Evolutionary conservation across 169 alveolate genomes (phyloP).

Genomic region (Theileria sp.): DNA sequence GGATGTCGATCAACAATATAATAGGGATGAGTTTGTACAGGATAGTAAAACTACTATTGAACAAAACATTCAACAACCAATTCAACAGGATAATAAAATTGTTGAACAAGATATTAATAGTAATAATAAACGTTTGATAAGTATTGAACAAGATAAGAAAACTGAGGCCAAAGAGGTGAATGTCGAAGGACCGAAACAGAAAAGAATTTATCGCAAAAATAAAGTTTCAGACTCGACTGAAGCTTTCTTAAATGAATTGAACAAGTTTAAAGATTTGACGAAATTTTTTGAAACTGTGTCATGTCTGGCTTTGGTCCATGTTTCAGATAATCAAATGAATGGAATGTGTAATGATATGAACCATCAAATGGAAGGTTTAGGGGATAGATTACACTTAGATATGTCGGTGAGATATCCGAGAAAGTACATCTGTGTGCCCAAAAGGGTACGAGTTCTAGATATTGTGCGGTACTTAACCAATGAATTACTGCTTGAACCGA

Average conservation of each 20-base stretch:
- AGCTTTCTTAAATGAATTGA: not conserved
- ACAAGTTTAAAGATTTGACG: not conserved
- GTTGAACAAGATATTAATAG: too few relatives aligned
- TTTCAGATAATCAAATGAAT: conserved; percentile 3
- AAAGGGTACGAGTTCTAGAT: conserved; percentile 10
- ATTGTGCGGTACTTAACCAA: not conserved
- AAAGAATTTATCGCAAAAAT: not conserved
- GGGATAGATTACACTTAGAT: not conserved
- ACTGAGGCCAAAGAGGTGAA: not conserved
- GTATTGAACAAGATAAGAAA: too few relatives aligned
- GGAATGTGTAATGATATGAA: not conserved
- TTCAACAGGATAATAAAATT: too few relatives aligned
- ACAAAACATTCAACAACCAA: too few relatives aligned
- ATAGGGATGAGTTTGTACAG: too few relatives aligned
- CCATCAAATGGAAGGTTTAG: not conserved
- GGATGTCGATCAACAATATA: too few relatives aligned
- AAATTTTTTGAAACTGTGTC: conserved; percentile 5
- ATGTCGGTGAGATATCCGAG: conserved; percentile 13
- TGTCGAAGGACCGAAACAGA: not conserved
- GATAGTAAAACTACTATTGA: too few relatives aligned
- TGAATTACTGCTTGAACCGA: not conserved
- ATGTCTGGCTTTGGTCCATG: conserved; percentile 41
- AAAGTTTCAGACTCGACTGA: conserved; percentile 11
- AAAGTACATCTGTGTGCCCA: conserved; percentile 49
- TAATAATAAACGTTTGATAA: too few relatives aligned